Base-by-base conservation (phyloP, 305 asterid species). In the Fraxinus albicans region DNA sequence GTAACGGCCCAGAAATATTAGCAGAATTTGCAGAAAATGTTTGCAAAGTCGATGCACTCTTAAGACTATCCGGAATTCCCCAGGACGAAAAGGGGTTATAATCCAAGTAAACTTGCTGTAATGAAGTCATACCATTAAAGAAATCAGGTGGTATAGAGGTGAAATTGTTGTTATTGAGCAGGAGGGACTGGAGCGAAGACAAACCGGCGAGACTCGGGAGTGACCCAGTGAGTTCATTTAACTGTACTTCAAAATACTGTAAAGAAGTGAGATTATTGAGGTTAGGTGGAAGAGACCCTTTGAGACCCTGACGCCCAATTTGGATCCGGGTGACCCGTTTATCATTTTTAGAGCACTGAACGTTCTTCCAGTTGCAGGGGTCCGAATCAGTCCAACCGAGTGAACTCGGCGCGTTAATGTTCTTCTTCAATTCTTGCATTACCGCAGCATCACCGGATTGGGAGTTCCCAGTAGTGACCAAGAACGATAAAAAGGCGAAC, bases 171-270 rank as follows among this genome's bases (percentile, higher is more conserved):
- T 84, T 50, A 82, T 27, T 87, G 80, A 96, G 83, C 6, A 90
- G 78, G 34, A 94, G 12, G 8, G 82, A 42, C 75, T 83, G 89
- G 53, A 96, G 87, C 58, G 91, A 85, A 67, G n/a, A 78, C 82
- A 94, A 73, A 78, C 97, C 97, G 35, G 93, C 35, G 55, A 96
- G 86, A 86, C 87, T 94, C 65, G 99, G 99, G 1, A 96, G 78
- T 0, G 97, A 27, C 13, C 98, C 99, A 33, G 75, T 80, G 89
- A 96, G 92, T 1, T 85, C 81, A 85, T 94, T 96, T 3, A 1
- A 1, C 79, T 79, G 89, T 60, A 91, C 93, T 79, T 96, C 99
- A 42, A 96, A 87, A 0, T 88, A 79, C 77, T 86, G 38, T 9
- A 94, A 79, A 25, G 87, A 70, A 0, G 91, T 81, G 77, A 96